phyloP scores from a whole-genome alignment of 2,329 filamentous ascomycete species.

The Macrophomina pseudophaseolina region DNA sequence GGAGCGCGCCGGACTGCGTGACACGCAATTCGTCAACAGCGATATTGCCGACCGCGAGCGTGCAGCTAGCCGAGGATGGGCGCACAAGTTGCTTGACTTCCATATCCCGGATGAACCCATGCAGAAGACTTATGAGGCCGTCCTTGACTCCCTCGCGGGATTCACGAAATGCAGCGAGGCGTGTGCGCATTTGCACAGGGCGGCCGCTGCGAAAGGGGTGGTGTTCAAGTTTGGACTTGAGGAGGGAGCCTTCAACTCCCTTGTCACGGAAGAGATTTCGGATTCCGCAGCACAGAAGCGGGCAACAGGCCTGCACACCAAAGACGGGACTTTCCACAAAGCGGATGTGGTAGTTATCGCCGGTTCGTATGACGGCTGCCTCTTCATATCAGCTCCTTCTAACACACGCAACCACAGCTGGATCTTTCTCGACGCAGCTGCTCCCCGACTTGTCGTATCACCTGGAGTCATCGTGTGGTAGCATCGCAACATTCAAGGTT shows the following conservation, averaged over 20 bases:
- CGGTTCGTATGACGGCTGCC: neutral
- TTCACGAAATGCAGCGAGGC: slow-evolving; percentile 4
- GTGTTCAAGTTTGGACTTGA: neutral
- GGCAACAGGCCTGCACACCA: neutral
- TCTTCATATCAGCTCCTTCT: too few species aligned
- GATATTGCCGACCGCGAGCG: neutral
- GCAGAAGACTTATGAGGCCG: neutral
- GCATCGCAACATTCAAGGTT: neutral
- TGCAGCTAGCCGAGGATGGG: neutral
- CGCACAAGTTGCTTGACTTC: neutral
- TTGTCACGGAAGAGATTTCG: neutral
- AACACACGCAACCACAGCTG: too few species aligned
- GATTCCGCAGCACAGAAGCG: neutral
- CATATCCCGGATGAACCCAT: neutral
- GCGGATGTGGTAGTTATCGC: neutral
- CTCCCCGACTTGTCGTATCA: neutral
- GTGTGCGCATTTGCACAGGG: neutral
- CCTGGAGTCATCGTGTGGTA: neutral
- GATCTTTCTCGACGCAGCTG: neutral
- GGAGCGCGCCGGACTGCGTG: neutral
- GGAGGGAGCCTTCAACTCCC: neutral
- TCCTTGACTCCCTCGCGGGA: neutral
- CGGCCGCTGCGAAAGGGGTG: neutral
- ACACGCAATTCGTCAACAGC: neutral
- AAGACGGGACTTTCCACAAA: neutral